A percentile compares a stretch with the other conserved stretches of the same genome.
Conservation (phyloP, 305 asterid genomes). For the Plantago coronopus region DNA sequence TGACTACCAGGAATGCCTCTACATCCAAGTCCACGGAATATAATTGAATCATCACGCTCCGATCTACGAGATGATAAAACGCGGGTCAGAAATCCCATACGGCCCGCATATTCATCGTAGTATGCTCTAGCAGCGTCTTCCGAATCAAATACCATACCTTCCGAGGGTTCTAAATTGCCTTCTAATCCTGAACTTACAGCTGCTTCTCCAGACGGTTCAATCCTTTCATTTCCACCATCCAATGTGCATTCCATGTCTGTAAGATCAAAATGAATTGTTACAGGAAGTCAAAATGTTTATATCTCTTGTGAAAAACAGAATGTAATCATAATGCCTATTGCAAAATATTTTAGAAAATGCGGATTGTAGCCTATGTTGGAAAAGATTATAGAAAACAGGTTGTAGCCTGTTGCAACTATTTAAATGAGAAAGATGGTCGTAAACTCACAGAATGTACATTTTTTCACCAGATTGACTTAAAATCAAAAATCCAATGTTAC, state of each 20-base stretch:
- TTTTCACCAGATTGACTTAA: too few relatives aligned
- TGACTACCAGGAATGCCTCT: constrained; percentile 42
- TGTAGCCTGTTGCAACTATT: too few relatives aligned
- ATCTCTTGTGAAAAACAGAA: constrained; percentile 3
- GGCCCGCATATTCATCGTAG: constrained; percentile 57
- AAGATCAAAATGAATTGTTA: constrained; percentile 16
- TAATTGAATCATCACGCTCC: constrained; percentile 58
- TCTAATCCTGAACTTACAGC: constrained; percentile 34
- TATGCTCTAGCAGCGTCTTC: constrained; percentile 63
- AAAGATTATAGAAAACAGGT: too few relatives aligned
- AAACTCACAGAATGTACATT: too few relatives aligned
- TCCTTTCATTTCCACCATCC: constrained; percentile 37
- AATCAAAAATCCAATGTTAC: too few relatives aligned
- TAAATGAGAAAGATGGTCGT: too few relatives aligned
- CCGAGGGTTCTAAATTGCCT: constrained; percentile 48
- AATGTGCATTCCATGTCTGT: constrained; percentile 36
- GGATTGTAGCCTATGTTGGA: too few relatives aligned
- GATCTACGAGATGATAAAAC: constrained; percentile 64
- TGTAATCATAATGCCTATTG: too few relatives aligned
- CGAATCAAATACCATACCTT: constrained; percentile 62
- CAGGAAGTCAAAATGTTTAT: background rate
- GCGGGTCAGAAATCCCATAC: constrained; percentile 50
- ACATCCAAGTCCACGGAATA: constrained; percentile 77
- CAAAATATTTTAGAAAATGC: too few relatives aligned
- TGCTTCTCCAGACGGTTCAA: constrained; percentile 37